Evolutionary conservation across 1,284 basidiomycete species (phyloP), one percentile per base, ranked within the genome.

Genomic region (Leccinum pachyderme): DNA sequence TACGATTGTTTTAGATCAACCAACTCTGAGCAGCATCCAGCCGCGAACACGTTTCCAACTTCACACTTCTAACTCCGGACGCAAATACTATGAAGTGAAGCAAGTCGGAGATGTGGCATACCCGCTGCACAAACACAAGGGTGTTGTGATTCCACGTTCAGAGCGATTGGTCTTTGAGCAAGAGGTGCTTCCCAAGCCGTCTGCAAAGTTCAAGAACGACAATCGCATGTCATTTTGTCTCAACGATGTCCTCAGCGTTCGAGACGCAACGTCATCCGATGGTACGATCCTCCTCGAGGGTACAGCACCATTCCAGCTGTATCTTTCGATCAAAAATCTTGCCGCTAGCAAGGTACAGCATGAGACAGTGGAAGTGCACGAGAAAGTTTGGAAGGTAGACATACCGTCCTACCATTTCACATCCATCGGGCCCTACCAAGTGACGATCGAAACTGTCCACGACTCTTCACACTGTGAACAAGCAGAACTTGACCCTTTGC

Each of bases 101-200:
- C 88, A 91, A 63, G 83, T 98, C 22, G 89, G 89, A 8, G 96
- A 99, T 69, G 79, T 86, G 0, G 83, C 89, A n/a, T 98, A 97
- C 72, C 86, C 89, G 7, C 77, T 89, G 33, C 77, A 79, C 13
- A 83, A 84, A 62, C 81, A 84, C 70, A 80, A 77, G 62, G 75
- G 80, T 58, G 75, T 73, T 15, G 72, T 83, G 55, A 86, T 89
- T 61, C 82, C 86, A 22, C 82, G 84, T 57, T 74, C 80, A 44
- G 74, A 86, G 66, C 74, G 85, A 47, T 77, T 87, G 8, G 71
- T 86, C n/a, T 86, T 96, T 61, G 90, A 94, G 70, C 94, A 96
- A 72, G 82, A 90, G 61, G 88, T 95, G 1, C 80, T 84, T 61
- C 78, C 78, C 59, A 84, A 89, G 25, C 95, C 91, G 48, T 86